Conservation (phyloP, 1,139 yeast genomes). For the Ogataea hybrid region DNA sequence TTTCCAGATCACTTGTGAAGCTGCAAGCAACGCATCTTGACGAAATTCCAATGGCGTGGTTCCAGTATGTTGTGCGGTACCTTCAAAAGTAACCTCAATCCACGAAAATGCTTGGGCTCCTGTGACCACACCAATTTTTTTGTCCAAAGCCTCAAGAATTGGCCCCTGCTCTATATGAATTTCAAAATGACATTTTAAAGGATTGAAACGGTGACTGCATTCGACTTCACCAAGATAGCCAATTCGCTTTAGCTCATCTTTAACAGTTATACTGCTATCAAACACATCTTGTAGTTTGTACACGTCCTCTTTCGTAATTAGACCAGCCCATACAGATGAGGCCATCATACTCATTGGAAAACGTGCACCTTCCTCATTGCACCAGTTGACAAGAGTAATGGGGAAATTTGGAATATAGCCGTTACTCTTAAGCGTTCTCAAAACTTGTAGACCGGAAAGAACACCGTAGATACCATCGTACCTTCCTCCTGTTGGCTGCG, state of each 20-base stretch:
- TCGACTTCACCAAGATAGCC: conserved; percentile 56
- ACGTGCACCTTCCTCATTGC: conserved; percentile 78
- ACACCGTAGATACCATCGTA: conserved; percentile 75
- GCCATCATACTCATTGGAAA: conserved; percentile 67
- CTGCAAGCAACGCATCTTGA: conserved; percentile 59
- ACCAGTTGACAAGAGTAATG: conserved; percentile 65
- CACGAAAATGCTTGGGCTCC: conserved; percentile 70
- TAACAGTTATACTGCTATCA: conserved; percentile 49
- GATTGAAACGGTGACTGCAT: conserved; percentile 49
- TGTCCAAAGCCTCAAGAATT: conserved; percentile 51
- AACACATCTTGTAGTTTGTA: conserved; percentile 52
- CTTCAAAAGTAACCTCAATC: conserved; percentile 53
- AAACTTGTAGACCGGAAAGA: conserved; percentile 61
- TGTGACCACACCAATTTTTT: conserved; percentile 61
- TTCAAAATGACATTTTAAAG: conserved; percentile 68
- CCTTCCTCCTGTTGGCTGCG: conserved; percentile 79
- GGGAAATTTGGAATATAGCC: conserved; percentile 59
- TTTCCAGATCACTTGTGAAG: conserved; percentile 53
- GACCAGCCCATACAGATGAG: conserved; percentile 65
- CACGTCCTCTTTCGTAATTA: conserved; percentile 44
- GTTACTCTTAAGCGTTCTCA: conserved; percentile 63
- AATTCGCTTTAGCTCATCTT: conserved; percentile 55
- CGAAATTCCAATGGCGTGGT: conserved; percentile 68
- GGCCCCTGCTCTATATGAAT: conserved; percentile 80
- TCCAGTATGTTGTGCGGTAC: conserved; percentile 71